These are phyloP conservation scores for Eucalyptus tenuipes DNA, from an alignment of 345 rosid species.

Conservation along the genomic window DNA sequence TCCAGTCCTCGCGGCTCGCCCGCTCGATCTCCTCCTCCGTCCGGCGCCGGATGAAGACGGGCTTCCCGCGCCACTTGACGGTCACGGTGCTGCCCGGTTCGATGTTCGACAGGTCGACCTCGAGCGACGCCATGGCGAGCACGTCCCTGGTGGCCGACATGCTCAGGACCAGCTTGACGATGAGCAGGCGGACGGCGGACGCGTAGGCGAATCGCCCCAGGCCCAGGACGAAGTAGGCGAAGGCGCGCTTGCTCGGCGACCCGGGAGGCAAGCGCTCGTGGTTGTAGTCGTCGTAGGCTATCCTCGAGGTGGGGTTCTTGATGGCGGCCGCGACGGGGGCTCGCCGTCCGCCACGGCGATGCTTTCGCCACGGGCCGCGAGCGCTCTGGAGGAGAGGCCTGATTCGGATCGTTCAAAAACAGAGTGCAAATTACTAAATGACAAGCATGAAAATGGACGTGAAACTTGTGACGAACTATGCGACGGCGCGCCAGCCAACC, in stretches of 20 bases:
- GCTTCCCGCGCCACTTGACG: background rate
- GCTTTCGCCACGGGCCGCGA: background rate
- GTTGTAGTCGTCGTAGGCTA: background rate
- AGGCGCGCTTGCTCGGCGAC: background rate
- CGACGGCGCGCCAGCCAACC: background rate
- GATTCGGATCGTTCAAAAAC: background rate
- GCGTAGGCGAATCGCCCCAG: background rate
- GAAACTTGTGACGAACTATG: background rate
- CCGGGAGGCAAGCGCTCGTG: background rate
- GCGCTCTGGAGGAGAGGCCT: background rate
- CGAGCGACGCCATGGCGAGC: background rate
- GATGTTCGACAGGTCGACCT: background rate
- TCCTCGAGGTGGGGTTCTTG: background rate
- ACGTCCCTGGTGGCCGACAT: background rate
- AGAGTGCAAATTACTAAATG: background rate
- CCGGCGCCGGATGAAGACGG: background rate
- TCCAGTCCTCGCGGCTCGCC: background rate
- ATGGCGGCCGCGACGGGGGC: background rate
- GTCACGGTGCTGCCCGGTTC: background rate
- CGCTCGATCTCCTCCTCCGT: background rate
- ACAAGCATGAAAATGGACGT: background rate
- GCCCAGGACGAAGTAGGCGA: background rate
- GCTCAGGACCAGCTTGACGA: background rate
- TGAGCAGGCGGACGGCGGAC: background rate
- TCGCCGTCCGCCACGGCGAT: background rate